Conservation (phyloP, 768 basidiomycete species). For the Sistotremastrum suecicum region DNA sequence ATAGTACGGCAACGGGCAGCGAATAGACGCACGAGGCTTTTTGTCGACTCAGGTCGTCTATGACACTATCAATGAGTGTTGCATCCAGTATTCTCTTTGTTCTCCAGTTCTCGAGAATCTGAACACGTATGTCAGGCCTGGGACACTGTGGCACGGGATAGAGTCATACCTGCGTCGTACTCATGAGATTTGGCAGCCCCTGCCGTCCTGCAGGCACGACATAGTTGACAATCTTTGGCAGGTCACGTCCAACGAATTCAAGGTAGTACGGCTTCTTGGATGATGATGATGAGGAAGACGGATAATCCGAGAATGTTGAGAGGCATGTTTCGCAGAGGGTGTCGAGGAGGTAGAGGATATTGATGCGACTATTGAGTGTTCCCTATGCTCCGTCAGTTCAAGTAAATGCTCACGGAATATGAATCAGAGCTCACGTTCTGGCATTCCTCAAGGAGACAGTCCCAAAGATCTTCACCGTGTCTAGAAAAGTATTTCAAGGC, state of each 20-base stretch:
- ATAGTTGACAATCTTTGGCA: slow-evolving; percentile 60
- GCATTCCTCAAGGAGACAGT: slow-evolving; percentile 82
- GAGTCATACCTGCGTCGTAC: slow-evolving; percentile 63
- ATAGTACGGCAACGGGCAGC: slow-evolving; percentile 10
- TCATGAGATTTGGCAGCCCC: slow-evolving; percentile 76
- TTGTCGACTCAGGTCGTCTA: slow-evolving; percentile 19
- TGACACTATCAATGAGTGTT: slow-evolving; percentile 57
- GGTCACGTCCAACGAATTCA: slow-evolving; percentile 63
- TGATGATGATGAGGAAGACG: slow-evolving; percentile 19
- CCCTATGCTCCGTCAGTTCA: slow-evolving; percentile 30
- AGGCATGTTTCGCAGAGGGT: slow-evolving; percentile 71
- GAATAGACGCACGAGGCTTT: slow-evolving; percentile 10
- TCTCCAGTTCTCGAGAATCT: slow-evolving; percentile 91
- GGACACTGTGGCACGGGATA: not conserved
- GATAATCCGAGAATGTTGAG: slow-evolving; percentile 22
- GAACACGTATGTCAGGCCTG: not conserved
- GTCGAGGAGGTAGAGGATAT: slow-evolving; percentile 85
- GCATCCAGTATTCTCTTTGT: slow-evolving; percentile 75
- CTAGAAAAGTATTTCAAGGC: slow-evolving; percentile 73
- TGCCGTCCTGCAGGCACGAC: slow-evolving; percentile 86
- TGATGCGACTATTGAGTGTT: slow-evolving; percentile 82
- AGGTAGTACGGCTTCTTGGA: slow-evolving; percentile 39
- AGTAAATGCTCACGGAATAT: not conserved
- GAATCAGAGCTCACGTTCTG: slow-evolving; percentile 44
- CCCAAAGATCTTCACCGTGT: slow-evolving; percentile 90